Conservation (phyloP, 352 stramenopile genomes). For the Phytophthora citricola region DNA sequence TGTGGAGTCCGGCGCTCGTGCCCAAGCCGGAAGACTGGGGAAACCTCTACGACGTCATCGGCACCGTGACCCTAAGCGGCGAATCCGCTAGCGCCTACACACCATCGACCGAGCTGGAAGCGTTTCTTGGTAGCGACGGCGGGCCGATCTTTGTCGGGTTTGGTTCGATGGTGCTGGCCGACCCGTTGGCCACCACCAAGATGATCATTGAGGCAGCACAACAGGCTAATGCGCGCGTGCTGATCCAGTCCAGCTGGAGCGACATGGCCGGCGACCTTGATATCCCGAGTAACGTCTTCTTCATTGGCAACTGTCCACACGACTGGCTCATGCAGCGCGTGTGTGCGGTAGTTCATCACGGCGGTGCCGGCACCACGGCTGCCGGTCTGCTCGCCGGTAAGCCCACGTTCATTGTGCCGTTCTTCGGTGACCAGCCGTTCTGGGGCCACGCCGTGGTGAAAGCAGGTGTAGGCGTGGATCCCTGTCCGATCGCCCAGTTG, state of each 20-base stretch:
- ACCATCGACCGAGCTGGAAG: constrained; percentile 18
- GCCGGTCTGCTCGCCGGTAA: constrained; percentile 87
- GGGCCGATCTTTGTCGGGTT: constrained; percentile 31
- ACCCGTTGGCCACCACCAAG: constrained; percentile 21
- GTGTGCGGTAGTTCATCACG: constrained; percentile 24
- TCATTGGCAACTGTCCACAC: constrained; percentile 28
- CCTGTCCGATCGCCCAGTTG: constrained; percentile 77
- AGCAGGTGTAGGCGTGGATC: constrained; percentile 75
- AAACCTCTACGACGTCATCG: constrained; percentile 26
- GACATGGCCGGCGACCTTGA: constrained; percentile 32
- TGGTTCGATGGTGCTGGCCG: constrained; percentile 27
- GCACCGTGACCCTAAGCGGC: constrained; percentile 15
- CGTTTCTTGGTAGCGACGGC: constrained; percentile 14
- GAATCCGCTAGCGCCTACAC: constrained; percentile 13
- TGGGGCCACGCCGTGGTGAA: constrained; percentile 86
- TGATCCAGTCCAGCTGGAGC: constrained; percentile 35
- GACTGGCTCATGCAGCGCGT: constrained; percentile 32
- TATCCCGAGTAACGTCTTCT: constrained; percentile 27
- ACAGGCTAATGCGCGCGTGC: constrained; percentile 13
- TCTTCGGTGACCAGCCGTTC: constrained; percentile 95
- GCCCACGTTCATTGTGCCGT: constrained; percentile 94
- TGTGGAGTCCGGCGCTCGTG: constrained; percentile 26
- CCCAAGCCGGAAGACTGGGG: constrained; percentile 25
- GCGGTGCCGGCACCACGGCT: constrained; percentile 23
- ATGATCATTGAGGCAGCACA: constrained; percentile 28